Base-by-base conservation (phyloP, 345 rosid genomes). In the Pistacia atlantica region DNA sequence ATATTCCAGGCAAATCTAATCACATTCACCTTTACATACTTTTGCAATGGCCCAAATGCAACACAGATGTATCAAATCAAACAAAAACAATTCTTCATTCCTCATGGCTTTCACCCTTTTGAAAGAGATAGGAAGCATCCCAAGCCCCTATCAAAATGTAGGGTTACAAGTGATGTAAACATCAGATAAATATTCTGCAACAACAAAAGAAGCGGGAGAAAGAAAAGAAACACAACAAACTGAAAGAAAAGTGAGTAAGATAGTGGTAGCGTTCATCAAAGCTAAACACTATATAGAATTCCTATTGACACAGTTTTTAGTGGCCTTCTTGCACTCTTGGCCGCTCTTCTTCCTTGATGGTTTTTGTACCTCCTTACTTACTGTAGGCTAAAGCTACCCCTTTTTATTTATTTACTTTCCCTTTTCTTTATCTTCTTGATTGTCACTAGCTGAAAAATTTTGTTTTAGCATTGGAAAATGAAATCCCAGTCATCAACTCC, bases 91-190 rank as follows among this genome's bases (percentile, higher is more conserved):
- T 67, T 81, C 80, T 67, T 78, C 86, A 75, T 77, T 84, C 83
- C 83, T 81, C 78, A 63, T 75, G 85, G 82, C 90, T 83, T 84
- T 81, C 90, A 79, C 79, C 83, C 90, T 87, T 83, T 83, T 81
- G 85, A 85, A 89, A 85, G 88, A 80, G 87, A 85, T 37, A 74
- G 77, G 85, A 84, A 87, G 89, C 86, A 85, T 83, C 90, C 86
- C 85, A 83, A 74, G 79, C 76, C 69, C 80, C 77, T 79, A 67
- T 77, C 82, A 78, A 81, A 86, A 83, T 77, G 84, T 67, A 69
- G 82, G 88, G 79, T 42, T 78, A 25, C 78, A 77, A 69, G 33
- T 72, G 66, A 77, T 74, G 60, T 49, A 77, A 28, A 69, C 71
- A 75, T 0, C 17, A 22, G 42, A 60, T 62, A 58, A 52, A 7